phyloP scores from a whole-genome alignment of 2,329 filamentous ascomycete species.

The Trichophyton equinum region DNA sequence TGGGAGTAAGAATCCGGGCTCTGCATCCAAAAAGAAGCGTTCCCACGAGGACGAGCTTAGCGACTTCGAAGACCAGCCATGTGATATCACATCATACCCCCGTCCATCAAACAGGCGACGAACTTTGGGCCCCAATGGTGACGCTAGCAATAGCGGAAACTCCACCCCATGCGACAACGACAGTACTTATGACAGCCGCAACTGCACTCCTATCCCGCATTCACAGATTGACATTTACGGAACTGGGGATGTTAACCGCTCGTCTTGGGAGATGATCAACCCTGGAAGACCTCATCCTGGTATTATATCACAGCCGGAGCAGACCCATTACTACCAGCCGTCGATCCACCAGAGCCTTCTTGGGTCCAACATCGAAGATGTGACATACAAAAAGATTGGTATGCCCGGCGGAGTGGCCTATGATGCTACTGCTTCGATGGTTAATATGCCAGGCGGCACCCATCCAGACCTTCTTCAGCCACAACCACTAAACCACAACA shows the following conservation, averaged over 20 bases:
- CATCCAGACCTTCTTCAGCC: conserved; percentile 33
- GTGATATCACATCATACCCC: conserved; percentile 15
- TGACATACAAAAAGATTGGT: conserved; percentile 31
- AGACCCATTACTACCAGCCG: conserved; percentile 42
- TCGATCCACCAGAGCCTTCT: conserved; percentile 32
- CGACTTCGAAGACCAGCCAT: conserved; percentile 26
- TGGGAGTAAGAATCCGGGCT: not conserved
- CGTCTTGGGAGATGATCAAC: conserved; percentile 41
- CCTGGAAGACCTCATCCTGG: conserved; percentile 38
- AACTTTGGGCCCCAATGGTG: conserved; percentile 19
- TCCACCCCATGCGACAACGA: conserved; percentile 25
- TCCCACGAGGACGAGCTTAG: conserved; percentile 27
- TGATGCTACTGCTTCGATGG: conserved; percentile 23
- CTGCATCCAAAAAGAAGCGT: conserved; percentile 37
- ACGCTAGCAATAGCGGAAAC: conserved; percentile 22
- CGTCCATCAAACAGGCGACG: conserved; percentile 14
- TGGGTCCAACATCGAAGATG: conserved; percentile 28
- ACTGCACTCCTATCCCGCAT: conserved; percentile 12
- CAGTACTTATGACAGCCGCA: conserved; percentile 13
- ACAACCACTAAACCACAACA: conserved; percentile 16
- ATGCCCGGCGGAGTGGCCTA: conserved; percentile 22
- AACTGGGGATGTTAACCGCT: conserved; percentile 23
- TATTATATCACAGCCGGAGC: conserved; percentile 34
- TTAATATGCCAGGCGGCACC: conserved; percentile 31
- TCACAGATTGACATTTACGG: conserved; percentile 8